Percentiles rank a stretch among this genome's conserved stretches.
Conservation (phyloP, 148 eudicot genomes). For the Pharnaceum exiguum region DNA sequence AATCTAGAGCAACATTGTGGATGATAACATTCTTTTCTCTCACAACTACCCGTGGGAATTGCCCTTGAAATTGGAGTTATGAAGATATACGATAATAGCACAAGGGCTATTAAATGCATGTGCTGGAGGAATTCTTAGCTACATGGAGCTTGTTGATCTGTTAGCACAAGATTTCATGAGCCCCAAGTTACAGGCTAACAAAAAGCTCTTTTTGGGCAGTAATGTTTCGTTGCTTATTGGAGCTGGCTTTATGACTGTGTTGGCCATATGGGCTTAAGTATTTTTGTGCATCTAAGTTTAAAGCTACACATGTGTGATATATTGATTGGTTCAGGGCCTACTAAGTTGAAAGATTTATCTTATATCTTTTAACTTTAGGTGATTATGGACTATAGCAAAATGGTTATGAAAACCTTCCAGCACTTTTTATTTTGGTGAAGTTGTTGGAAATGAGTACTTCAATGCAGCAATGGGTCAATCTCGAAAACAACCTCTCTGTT, state of each 20-base stretch:
- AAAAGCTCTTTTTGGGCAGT: constrained; percentile 49
- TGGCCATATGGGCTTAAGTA: constrained; percentile 63
- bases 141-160: constrained; percentile 76
- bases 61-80: constrained; percentile 52
- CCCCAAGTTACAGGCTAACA: constrained; percentile 52
- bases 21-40: constrained; percentile 62
- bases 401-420: no score
- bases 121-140: constrained; percentile 60
- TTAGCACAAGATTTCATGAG: constrained; percentile 72
- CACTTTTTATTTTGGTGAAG: no score
- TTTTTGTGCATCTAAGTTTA: no score
- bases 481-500: no score
- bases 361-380: no score
- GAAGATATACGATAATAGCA: constrained; percentile 35
- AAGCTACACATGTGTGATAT: no score
- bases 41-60: constrained; percentile 56
- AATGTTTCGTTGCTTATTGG: constrained; percentile 56
- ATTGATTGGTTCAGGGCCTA: no score
- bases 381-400: no score
- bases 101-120: constrained; percentile 60
- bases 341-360: no score
- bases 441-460: no score
- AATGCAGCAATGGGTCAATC: no score
- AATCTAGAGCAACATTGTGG: constrained; percentile 36
- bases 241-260: constrained; percentile 61